phyloP scores from a whole-genome alignment of 176 grass and related monocot genomes.

The Lolium perenne region DNA sequence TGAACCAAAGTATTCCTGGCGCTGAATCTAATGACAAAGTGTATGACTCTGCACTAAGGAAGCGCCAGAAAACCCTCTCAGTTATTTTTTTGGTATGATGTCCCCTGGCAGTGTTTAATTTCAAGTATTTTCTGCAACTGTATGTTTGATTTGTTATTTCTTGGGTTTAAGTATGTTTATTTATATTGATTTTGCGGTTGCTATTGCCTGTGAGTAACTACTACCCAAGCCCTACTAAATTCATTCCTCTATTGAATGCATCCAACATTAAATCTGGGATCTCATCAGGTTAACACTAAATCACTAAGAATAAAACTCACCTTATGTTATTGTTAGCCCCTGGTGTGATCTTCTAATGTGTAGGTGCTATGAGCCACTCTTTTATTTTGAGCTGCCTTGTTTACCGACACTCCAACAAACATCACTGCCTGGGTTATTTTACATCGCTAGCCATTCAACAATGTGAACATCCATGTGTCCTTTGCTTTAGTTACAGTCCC shows the following conservation, averaged over 20 bases:
- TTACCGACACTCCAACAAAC: not conserved
- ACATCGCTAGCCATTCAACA: not conserved
- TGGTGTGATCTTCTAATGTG: slow-evolving; percentile 34
- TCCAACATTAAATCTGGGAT: slow-evolving; percentile 7
- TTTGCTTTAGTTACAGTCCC: not conserved
- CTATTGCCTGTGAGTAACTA: not conserved
- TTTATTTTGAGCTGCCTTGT: not conserved
- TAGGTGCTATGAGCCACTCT: too few relatives aligned
- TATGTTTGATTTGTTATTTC: slow-evolving; percentile 5
- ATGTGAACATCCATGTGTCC: not conserved
- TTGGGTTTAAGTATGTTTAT: not conserved
- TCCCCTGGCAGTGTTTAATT: slow-evolving; percentile 23
- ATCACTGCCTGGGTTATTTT: not conserved
- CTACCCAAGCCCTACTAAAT: not conserved
- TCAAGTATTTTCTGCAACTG: slow-evolving; percentile 22
- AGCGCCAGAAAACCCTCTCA: slow-evolving; percentile 86
- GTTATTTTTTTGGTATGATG: slow-evolving; percentile 87
- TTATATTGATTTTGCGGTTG: slow-evolving; percentile 9
- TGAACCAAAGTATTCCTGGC: slow-evolving; percentile 49
- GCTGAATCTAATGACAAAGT: slow-evolving; percentile 63
- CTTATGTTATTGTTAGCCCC: not conserved
- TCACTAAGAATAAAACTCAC: slow-evolving; percentile 19
- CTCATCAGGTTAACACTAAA: slow-evolving; percentile 11
- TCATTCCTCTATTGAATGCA: slow-evolving; percentile 7
- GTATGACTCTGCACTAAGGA: slow-evolving; percentile 72